A percentile compares a stretch with the other conserved stretches of the same genome.
Evolutionary conservation across 2,329 filamentous ascomycete species (phyloP).

Genomic region (Paecilomyces sp.): DNA sequence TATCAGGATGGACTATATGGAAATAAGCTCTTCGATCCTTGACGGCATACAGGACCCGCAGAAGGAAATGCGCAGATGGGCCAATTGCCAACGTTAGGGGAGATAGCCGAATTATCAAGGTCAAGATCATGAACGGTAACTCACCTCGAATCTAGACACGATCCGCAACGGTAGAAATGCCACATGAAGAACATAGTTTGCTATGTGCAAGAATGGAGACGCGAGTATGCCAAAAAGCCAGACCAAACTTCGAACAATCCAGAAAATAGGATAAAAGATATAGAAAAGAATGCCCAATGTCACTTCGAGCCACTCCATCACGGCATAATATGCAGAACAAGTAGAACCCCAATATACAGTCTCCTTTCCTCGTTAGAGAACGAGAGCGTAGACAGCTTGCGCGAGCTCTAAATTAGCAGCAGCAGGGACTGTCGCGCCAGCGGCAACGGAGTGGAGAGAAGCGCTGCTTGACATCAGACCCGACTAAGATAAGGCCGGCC

Average conservation of each 20-base stretch:
- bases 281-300: conserved; percentile 26
- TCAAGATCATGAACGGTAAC: conserved; percentile 1
- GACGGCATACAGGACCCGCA: neutral
- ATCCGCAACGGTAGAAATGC: conserved; percentile 44
- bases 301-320: conserved; percentile 9
- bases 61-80: neutral
- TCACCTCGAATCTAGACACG: conserved; percentile 51
- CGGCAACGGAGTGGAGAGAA: neutral
- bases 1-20: conserved; percentile 36
- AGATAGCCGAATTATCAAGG: neutral
- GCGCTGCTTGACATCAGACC: neutral
- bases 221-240: conserved; percentile 13
- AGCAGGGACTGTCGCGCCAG: neutral
- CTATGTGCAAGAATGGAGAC: conserved; percentile 44
- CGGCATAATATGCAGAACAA: neutral
- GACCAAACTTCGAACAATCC: conserved; percentile 31
- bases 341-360: neutral
- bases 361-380: neutral
- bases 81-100: neutral
- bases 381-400: neutral
- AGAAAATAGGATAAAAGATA: conserved; percentile 29
- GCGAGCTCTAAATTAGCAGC: no score
- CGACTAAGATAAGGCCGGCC: neutral
- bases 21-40: conserved; percentile 2
- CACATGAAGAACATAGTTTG: conserved; percentile 32